A percentile compares a stretch with the other conserved stretches of the same genome.
These are phyloP conservation scores for Eremomyces bilateralis DNA, from an alignment of 495 filamentous ascomycete genomes.

Conservation along the genomic window DNA sequence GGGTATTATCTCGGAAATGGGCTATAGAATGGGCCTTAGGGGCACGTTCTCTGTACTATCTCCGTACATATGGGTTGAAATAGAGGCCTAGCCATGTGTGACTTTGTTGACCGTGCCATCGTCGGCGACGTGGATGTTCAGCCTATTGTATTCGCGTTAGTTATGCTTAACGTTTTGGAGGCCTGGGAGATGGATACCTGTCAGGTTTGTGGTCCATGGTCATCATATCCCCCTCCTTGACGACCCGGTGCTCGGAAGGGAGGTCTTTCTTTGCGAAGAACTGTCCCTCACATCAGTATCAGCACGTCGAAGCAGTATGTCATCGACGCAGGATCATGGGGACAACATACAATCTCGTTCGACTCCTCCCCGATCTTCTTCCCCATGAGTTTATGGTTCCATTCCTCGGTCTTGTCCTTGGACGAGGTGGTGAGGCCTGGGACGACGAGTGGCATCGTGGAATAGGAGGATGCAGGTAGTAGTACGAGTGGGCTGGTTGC, in stretches of 20 bases:
- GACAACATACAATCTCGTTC: conserved; percentile 10
- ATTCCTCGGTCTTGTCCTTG: conserved; percentile 9
- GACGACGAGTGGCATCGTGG: conserved; percentile 14
- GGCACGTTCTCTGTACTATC: too few relatives aligned
- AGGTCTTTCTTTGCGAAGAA: conserved; percentile 15
- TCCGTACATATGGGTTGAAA: too few relatives aligned
- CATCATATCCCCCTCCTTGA: conserved; percentile 14
- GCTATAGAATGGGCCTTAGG: too few relatives aligned
- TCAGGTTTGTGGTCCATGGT: conserved; percentile 16
- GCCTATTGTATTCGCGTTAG: too few relatives aligned
- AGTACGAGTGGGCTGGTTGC: too few relatives aligned
- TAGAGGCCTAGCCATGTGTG: neutral
- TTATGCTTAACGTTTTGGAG: too few relatives aligned
- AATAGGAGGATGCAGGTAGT: too few relatives aligned
- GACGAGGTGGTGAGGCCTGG: conserved; percentile 8
- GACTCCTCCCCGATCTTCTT: conserved; percentile 14
- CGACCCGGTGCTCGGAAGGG: conserved; percentile 11
- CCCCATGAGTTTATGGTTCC: conserved; percentile 12
- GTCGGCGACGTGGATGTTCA: neutral
- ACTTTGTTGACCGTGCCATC: conserved; percentile 2
- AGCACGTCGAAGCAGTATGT: neutral
- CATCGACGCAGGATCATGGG: neutral
- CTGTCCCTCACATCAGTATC: conserved; percentile 6
- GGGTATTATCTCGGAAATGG: too few relatives aligned
- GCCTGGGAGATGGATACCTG: too few relatives aligned